phyloP scores from a whole-genome alignment of 169 alveolate genomes.

The Neospora caninum region DNA sequence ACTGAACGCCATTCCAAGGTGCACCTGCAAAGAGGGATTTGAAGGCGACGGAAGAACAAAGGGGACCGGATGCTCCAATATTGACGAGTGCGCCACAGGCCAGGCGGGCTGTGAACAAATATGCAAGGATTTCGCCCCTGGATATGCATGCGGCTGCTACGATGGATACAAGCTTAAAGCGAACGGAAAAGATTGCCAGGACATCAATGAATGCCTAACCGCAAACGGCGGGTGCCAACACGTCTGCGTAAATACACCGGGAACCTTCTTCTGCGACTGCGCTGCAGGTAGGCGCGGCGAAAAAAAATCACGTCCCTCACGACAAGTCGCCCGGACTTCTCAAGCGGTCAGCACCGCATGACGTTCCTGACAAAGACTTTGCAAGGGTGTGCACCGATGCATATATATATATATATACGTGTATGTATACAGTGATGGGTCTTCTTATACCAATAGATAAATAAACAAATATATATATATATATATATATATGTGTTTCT shows the following conservation, averaged over 20 bases:
- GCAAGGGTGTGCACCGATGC: no score
- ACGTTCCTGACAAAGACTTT: no score
- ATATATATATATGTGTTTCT: not conserved
- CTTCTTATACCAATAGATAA: no score
- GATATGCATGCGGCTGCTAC: constrained; percentile 69
- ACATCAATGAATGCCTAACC: constrained; percentile 69
- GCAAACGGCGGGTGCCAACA: constrained; percentile 71
- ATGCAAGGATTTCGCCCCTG: constrained; percentile 70
- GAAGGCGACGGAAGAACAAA: constrained; percentile 72
- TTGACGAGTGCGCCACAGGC: constrained; percentile 74
- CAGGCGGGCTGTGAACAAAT: constrained; percentile 67
- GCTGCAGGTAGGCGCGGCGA: constrained; percentile 63
- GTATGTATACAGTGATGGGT: no score
- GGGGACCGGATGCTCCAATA: constrained; percentile 69
- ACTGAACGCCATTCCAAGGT: constrained; percentile 71
- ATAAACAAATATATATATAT: not conserved
- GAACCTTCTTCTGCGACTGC: constrained; percentile 70
- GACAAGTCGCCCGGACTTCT: no score
- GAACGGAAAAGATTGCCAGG: constrained; percentile 65
- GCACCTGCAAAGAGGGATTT: constrained; percentile 71
- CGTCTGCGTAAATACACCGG: constrained; percentile 69
- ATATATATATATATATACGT: no score
- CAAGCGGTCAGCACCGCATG: no score
- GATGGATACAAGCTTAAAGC: not conserved
- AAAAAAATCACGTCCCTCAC: no score